Base-by-base conservation (phyloP, 2,329 filamentous ascomycete genomes). In the Diaporthe sp. region DNA sequence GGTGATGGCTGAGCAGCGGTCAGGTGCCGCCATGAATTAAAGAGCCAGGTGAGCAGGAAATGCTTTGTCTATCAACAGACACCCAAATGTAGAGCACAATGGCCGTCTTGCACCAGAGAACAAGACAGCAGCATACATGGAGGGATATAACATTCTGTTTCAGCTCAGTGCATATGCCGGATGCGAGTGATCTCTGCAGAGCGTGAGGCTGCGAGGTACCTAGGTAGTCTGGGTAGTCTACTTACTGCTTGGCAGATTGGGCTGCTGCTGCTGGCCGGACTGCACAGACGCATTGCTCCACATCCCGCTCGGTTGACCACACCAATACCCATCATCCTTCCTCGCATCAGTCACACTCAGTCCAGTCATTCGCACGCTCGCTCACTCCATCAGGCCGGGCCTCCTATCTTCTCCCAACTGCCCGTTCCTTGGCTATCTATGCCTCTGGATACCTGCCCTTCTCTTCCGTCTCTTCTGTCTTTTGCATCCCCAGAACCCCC, bases 221-320 rank as follows among this genome's bases (percentile, higher is more conserved):
- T n/a, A n/a, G n/a, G n/a, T n/a, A n/a, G n/a, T n/a, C n/a, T n/a
- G n/a, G n/a, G 13, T 8, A 17, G 44, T 49, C 44, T 19, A 46
- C 10, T 39, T 49, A 9, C 60, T 65, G 60, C 60, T 60, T 60
- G 57, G 57, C 57, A 60, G 22, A 65, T 8, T 22, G 17, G 42
- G 61, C 42, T 53, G 17, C 31, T 65, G 17, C 34, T 51, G n/a
- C 49, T 42, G 49, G 65, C 49, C 15, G 49, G 34, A 49, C 42
- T 55, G 46, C 46, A 39, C 65, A 55, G 65, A 70, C 65, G n/a
- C 34, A 39, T 49, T 61, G 65, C 65, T 70, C 65, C 65, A 70
- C 65, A 55, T 70, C 65, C 46, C 46, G 34, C 34, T 22, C 49
- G 46, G 65, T 70, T 70, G 65, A 51, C 65, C n/a, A 55, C 65